phyloP scores from a whole-genome alignment of 345 rosid genomes.

The Sisymbrium altissimum region DNA sequence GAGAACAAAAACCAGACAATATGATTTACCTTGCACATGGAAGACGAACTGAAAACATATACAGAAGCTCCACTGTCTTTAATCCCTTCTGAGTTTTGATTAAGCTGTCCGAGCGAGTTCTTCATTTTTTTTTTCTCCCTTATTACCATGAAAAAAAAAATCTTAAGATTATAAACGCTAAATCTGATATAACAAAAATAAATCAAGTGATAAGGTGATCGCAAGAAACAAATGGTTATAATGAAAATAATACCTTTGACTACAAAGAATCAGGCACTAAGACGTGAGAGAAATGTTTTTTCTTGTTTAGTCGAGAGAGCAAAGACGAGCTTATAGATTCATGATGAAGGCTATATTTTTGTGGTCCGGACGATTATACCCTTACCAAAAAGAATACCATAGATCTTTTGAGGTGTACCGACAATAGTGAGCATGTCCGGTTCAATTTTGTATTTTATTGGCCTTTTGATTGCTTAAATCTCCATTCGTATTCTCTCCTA shows the following conservation, averaged over 20 bases:
- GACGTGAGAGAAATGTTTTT: slow-evolving; percentile 1
- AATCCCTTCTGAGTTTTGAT: background rate
- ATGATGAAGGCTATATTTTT: background rate
- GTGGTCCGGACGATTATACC: slow-evolving; percentile 9
- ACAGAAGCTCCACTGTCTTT: slow-evolving; percentile 4
- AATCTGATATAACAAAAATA: background rate
- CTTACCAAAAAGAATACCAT: background rate
- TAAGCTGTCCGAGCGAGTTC: background rate
- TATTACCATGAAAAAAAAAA: background rate
- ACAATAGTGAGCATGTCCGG: background rate
- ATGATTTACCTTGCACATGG: slow-evolving; percentile 18
- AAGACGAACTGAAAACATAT: background rate
- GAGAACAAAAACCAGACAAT: background rate
- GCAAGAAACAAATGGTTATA: background rate
- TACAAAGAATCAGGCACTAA: background rate
- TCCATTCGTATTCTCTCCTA: background rate
- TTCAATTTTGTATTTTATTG: background rate
- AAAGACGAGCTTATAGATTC: background rate
- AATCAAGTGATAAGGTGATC: background rate
- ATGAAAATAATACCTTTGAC: background rate
- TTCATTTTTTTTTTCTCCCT: background rate
- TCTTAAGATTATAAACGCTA: background rate
- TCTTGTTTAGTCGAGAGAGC: background rate
- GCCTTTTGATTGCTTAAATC: background rate
- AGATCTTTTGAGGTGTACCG: background rate